Evolutionary conservation across 805 yeast species (phyloP), one percentile per base, ranked within the genome.

Genomic region (Schwanniomyces yamadae): DNA sequence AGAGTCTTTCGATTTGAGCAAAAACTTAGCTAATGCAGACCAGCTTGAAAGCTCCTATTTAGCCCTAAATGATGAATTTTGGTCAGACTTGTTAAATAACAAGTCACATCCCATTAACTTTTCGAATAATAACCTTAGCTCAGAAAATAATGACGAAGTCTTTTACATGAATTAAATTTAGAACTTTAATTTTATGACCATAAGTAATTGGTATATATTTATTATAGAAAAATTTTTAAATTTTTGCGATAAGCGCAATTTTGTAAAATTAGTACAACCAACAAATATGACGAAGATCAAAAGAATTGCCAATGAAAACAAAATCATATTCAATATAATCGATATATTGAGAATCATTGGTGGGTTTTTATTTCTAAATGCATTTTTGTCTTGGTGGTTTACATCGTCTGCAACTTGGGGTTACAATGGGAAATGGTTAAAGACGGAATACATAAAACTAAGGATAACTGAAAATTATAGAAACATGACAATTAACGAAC

Each of bases 1-100:
- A 2, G 17, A 27, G 15, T n/a, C n/a, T n/a, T n/a, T n/a, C n/a
- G 19, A 27, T 4, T 11, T 5, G 12, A 8, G 20, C 11, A 12
- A 10, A 16, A 16, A 27, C 17, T 33, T 38, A 41, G 54, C 65
- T 6, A 61, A 55, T 42, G 24, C 31, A 11, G 37, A 23, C 36
- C 61, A 70, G 33, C 48, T 68, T 14, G 77, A 74, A 30, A 62
- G 63, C 46, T 75, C 80, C 8, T 71, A 70, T 31, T 69, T 72
- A 63, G 73, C 79, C 7, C 55, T 81, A 23, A 78, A 77, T 39
- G 89, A 82, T 49, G 89, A 82, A 50, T 79, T 82, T 47, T 82
- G 89, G 89, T 69, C 79, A 23, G 84, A 82, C 40, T 55, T 75
- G 22, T 52, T 74, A 21, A 62, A 62, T 34, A 52, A 64, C 1